These are phyloP conservation scores for Clarireedia hainanense DNA, from an alignment of 2,329 filamentous ascomycete genomes.

Conservation along the genomic window DNA sequence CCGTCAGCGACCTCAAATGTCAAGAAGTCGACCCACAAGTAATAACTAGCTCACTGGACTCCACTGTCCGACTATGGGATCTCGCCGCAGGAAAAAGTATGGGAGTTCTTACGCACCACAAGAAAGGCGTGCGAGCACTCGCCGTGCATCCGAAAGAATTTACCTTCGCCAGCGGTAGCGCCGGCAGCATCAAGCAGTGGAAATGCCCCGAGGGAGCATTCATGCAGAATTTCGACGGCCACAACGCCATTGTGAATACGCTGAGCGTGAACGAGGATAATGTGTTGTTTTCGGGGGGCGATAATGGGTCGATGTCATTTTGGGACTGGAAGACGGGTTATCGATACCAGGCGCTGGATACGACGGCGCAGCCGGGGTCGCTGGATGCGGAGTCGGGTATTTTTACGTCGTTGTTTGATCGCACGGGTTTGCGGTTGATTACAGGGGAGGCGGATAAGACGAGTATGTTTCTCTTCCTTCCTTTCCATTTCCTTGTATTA, in stretches of 20 bases:
- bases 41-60: constrained; percentile 86
- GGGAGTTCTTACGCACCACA: constrained; percentile 95
- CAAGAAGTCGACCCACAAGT: constrained; percentile 96
- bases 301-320: constrained; percentile 94
- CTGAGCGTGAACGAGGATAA: constrained; percentile 91
- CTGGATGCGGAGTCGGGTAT: constrained; percentile 91
- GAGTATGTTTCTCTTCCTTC: constrained; percentile 39
- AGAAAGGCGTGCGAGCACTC: constrained; percentile 86
- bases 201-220: constrained; percentile 96
- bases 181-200: constrained; percentile 97
- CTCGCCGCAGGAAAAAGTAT: constrained; percentile 93
- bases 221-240: constrained; percentile 98
- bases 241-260: constrained; percentile 94
- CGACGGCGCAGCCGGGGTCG: constrained; percentile 86
- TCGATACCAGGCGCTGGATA: constrained; percentile 82
- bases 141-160: constrained; percentile 86
- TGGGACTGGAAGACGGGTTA: constrained; percentile 99
- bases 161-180: constrained; percentile 89
- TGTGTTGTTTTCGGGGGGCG: constrained; percentile 85
- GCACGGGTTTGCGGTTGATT: constrained; percentile 80
- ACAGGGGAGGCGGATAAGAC: constrained; percentile 97
- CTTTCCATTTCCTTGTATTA: background rate
- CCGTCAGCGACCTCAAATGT: constrained; percentile 80
- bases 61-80: constrained; percentile 89
- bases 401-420: constrained; percentile 90